These are phyloP conservation scores for Huntiella abstrusa DNA, from an alignment of 2,329 filamentous ascomycete species.

Conservation along the genomic window DNA sequence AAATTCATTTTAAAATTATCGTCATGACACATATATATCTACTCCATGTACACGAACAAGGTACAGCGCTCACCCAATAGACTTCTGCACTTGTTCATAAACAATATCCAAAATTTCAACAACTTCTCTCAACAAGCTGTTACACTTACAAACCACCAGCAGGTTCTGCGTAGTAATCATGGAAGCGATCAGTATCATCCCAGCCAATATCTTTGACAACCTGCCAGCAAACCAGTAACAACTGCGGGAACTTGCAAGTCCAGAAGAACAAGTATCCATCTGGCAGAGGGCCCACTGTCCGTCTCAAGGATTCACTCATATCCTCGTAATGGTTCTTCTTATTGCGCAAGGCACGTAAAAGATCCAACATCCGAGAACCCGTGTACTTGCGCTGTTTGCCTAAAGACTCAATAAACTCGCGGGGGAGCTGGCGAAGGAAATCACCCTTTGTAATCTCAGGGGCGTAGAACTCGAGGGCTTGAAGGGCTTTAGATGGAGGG, in stretches of 20 bases:
- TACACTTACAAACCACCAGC: slow-evolving; percentile 6
- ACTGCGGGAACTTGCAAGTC: slow-evolving; percentile 57
- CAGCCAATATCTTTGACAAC: slow-evolving; percentile 50
- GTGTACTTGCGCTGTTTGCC: slow-evolving; percentile 94
- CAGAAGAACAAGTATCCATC: slow-evolving; percentile 74
- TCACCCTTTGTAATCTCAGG: slow-evolving; percentile 42
- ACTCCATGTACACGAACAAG: too few species aligned
- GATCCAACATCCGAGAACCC: slow-evolving; percentile 62
- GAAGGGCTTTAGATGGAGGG: slow-evolving; percentile 51
- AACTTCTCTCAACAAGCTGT: too few species aligned
- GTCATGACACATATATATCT: too few species aligned
- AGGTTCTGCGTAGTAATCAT: slow-evolving; percentile 44
- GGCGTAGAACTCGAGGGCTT: slow-evolving; percentile 36
- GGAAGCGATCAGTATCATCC: slow-evolving; percentile 46
- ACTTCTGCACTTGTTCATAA: too few species aligned
- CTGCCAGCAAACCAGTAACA: slow-evolving; percentile 63
- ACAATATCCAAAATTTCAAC: not conserved
- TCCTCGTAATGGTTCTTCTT: slow-evolving; percentile 98
- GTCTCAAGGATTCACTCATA: slow-evolving; percentile 62
- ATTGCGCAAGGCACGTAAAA: slow-evolving; percentile 76
- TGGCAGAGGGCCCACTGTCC: slow-evolving; percentile 50
- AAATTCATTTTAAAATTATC: too few species aligned
- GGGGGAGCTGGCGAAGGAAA: slow-evolving; percentile 59
- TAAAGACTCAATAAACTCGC: slow-evolving; percentile 70
- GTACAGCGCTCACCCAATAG: too few species aligned